Base-by-base conservation (phyloP, 2,329 filamentous ascomycete genomes). In the Cladosporium velox region DNA sequence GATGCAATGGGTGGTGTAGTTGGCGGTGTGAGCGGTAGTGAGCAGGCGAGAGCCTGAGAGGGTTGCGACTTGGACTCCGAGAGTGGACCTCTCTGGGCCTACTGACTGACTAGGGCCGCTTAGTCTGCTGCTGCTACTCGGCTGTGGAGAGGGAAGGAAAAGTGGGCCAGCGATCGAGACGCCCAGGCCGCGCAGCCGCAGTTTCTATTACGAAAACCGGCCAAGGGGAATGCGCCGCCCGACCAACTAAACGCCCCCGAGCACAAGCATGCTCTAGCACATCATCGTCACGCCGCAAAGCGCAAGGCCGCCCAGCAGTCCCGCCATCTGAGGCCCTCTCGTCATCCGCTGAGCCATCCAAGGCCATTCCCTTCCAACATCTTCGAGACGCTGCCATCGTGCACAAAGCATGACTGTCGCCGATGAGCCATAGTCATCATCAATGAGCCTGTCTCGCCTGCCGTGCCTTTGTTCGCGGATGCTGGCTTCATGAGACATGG, bases 11-110 rank as follows among this genome's bases (percentile, higher is more conserved):
- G n/a, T 66, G 34, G 59, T 18, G 59, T 34, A 35, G 28, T 32
- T 35, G 59, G 59, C 59, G 59, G 58, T 60, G 58, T 60, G 58
- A 30, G 59, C 28, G 21, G 59, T 18, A 47, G 58, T 60, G 58
- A 30, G 59, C 28, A 34, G 59, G 44, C 44, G 57, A 61, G 44
- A 30, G 57, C 24, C 52, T 58, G 54, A 34, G 51, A 54, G 51
- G 51, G 51, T 30, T 54, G 51, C 51, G 28, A 54, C 51, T 32
- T 54, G 51, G 51, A 54, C 51, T 54, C 54, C 34, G 54, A 38
- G 54, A 58, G 54, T 38, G 30, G 54, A 58, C 32, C 32, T 35
- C 30, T 3, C 54, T 35, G 52, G 30, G 52, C 30, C 14, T 24
- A 55, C 52, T 55, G 54, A 35, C 30, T 24, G 24, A 24, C 49